Base-by-base conservation (phyloP, 345 rosid genomes). In the Geranium rotundifolium region DNA sequence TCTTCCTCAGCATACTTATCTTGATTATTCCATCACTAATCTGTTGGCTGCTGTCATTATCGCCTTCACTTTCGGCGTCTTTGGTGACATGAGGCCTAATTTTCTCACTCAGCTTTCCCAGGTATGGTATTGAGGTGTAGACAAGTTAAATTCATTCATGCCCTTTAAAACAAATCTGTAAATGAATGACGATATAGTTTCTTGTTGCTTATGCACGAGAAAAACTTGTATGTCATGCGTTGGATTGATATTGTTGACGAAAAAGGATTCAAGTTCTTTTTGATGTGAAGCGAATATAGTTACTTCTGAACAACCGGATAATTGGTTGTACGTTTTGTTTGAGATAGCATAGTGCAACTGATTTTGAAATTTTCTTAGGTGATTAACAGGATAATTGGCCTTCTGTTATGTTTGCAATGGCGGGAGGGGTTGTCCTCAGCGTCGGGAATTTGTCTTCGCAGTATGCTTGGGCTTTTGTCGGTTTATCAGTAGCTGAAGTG, bases 1-100 rank as follows among this genome's bases (percentile, higher is more conserved):
- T 17, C 91, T 85, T 62, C 96, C 98, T 62, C 98, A 88, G 65
- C 98, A 91, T 61, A 86, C 91, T 63, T 91, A 82, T 65, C 95
- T 88, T 27, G 92, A 91, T 77, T 88, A 85, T 62, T 76, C 88
- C 52, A 59, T 85, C 67, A 68, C 90, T 15, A 91, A 86, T 72
- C 82, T 88, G 66, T 73, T 82, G 54, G 84, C 87, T 29, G 91
- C 96, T 39, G n/a, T 83, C 15, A 61, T 91, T 64, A 78, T 86
- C 23, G 97, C 91, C 60, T 76, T 82, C 17, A 71, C 90, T 17
- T 78, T 91, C 57, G 93, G 95, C 64, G 75, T 77, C 73, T 59
- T 88, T 0, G 91, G 90, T 56, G 73, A 60, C 19, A 73, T 63
- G 72, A 62, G 71, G 19, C 93, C 91, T 0, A 86, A 81, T 71